phyloP scores from a whole-genome alignment of 352 stramenopile genomes.

The Discostella stelligera region DNA sequence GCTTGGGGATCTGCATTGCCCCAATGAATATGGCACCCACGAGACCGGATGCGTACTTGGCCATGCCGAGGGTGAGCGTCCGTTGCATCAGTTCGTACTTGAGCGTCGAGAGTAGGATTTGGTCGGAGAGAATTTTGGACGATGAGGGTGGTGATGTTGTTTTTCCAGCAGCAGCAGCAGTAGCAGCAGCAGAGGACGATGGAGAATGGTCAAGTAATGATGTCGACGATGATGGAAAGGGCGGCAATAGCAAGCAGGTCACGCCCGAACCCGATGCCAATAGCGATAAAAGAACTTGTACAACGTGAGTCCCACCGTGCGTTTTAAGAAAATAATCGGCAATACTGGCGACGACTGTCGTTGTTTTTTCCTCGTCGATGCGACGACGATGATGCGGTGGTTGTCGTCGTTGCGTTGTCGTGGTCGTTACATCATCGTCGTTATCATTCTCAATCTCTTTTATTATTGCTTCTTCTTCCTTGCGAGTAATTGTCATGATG shows the following conservation, averaged over 20 bases:
- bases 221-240: constrained; percentile 14
- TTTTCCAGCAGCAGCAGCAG: not conserved
- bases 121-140: constrained; percentile 10
- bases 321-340: constrained; percentile 77
- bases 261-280: constrained; percentile 47
- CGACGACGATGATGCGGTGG: constrained; percentile 10
- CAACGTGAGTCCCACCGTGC: constrained; percentile 65
- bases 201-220: too few species aligned
- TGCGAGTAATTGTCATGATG: too few species aligned
- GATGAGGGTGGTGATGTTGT: not conserved
- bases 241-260: constrained; percentile 27
- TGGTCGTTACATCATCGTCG: too few species aligned
- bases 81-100: constrained; percentile 51
- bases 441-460: not conserved
- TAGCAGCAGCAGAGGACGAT: not conserved
- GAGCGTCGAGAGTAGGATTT: constrained; percentile 14
- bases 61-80: constrained; percentile 60
- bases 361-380: too few species aligned
- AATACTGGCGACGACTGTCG: too few species aligned
- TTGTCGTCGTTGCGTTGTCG: too few species aligned
- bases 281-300: constrained; percentile 59
- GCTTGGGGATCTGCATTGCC: constrained; percentile 56
- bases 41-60: constrained; percentile 67
- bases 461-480: constrained; percentile 9
- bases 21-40: constrained; percentile 41